phyloP scores from a whole-genome alignment of 2,329 filamentous ascomycete genomes.

The Apiospora hydei region DNA sequence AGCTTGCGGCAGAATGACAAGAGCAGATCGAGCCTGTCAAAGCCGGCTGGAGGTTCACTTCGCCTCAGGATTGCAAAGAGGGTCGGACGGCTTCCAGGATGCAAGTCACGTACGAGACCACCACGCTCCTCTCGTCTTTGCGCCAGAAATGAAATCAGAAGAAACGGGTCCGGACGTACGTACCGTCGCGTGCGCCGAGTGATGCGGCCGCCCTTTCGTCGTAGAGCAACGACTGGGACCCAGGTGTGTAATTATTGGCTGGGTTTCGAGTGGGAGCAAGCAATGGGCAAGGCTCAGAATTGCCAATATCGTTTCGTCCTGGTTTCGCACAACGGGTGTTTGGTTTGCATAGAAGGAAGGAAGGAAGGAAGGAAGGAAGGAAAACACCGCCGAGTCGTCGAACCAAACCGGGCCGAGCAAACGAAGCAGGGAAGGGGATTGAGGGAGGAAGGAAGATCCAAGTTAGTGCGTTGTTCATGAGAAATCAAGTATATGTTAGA shows the following conservation, averaged over 20 bases:
- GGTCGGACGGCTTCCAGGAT: not conserved
- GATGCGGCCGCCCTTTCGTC: not conserved
- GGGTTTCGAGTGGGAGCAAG: not conserved
- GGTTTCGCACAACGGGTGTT: constrained; percentile 1
- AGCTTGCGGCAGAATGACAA: not conserved
- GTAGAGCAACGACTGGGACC: not conserved
- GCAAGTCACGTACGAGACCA: not conserved
- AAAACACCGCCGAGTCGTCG: constrained; percentile 13
- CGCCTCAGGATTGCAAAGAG: not conserved
- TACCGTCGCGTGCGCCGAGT: constrained; percentile 9
- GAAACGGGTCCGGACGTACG: constrained; percentile 6
- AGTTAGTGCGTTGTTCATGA: constrained; percentile 1
- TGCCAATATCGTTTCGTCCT: constrained; percentile 10
- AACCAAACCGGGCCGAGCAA: constrained; percentile 12
- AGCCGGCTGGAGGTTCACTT: not conserved
- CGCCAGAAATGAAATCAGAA: constrained; percentile 12
- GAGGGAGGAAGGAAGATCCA: constrained; percentile 11
- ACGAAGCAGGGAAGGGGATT: not conserved
- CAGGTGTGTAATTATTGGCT: not conserved
- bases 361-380: not conserved
- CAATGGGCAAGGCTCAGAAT: not conserved
- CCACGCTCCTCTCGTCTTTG: not conserved
- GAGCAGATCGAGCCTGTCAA: not conserved
- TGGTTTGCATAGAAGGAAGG: not conserved
- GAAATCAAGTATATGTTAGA: not conserved